These are phyloP conservation scores for Westerdykella sp. DNA, from an alignment of 2,329 filamentous ascomycete genomes.

Conservation along the genomic window DNA sequence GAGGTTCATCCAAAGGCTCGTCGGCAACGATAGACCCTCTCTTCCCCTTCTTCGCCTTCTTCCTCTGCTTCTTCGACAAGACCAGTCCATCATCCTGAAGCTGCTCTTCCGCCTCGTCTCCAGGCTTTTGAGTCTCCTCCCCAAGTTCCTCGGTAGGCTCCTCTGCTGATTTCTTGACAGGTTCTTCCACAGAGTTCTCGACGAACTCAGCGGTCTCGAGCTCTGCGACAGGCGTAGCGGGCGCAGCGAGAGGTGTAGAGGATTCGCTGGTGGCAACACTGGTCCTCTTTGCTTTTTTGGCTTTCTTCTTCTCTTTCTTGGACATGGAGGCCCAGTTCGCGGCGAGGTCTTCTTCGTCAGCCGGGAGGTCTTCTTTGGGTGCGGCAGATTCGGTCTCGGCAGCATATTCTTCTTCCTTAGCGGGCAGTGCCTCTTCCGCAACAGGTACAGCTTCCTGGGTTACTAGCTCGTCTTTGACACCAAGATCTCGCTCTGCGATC, in stretches of 20 bases:
- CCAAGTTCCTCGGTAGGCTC: neutral
- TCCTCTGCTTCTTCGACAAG: conserved; percentile 12
- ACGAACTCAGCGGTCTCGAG: neutral
- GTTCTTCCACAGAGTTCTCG: neutral
- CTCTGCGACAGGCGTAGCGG: neutral
- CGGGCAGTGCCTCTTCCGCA: neutral
- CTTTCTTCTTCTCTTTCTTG: conserved; percentile 26
- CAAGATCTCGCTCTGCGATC: conserved; percentile 1
- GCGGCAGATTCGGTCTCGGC: neutral
- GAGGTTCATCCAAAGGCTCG: neutral
- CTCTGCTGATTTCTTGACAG: neutral
- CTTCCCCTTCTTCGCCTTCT: conserved; percentile 10
- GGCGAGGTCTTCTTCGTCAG: neutral
- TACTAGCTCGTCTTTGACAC: no score
- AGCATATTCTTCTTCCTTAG: neutral
- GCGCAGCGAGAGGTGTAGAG: conserved; percentile 2
- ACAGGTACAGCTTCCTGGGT: neutral
- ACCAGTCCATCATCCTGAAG: neutral
- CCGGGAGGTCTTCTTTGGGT: neutral
- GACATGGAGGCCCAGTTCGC: conserved; percentile 9
- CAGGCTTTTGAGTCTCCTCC: neutral
- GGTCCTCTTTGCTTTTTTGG: conserved; percentile 16
- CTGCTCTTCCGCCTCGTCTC: neutral
- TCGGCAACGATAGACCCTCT: conserved; percentile 15
- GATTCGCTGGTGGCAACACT: conserved; percentile 5